Conservation (phyloP, 495 filamentous ascomycete species). For the Hypoxylon crocopeplum region DNA sequence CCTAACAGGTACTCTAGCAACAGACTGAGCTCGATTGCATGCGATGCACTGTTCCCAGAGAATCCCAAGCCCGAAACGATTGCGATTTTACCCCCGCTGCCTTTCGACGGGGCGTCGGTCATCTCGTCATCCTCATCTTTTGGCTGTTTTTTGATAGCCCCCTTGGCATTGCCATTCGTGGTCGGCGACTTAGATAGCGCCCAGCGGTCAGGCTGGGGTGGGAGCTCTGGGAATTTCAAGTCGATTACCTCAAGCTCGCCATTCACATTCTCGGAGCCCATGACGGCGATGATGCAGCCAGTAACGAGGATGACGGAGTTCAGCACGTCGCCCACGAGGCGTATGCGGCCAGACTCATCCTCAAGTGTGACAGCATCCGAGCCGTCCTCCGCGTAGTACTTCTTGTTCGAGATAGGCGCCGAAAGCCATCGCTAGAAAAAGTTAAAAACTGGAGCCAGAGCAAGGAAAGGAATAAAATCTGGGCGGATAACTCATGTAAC, state of each 20-base stretch:
- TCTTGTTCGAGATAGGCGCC: conserved; percentile 78
- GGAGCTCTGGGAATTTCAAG: conserved; percentile 82
- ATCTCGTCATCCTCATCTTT: conserved; percentile 53
- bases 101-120: conserved; percentile 46
- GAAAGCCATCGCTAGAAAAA: conserved; percentile 76
- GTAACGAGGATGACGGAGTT: conserved; percentile 77
- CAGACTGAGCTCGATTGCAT: conserved; percentile 75
- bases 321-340: conserved; percentile 73
- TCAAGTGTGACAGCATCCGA: conserved; percentile 82
- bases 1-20: conserved; percentile 88
- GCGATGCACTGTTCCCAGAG: conserved; percentile 70
- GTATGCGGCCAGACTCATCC: conserved; percentile 93
- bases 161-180: conserved; percentile 25
- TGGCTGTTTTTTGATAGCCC: conserved; percentile 31
- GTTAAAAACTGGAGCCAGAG: not conserved
- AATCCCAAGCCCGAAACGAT: conserved; percentile 89
- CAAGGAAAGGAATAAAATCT: not conserved
- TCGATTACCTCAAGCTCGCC: conserved; percentile 94
- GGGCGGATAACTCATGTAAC: conserved; percentile 30
- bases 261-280: conserved; percentile 91
- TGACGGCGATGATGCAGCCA: conserved; percentile 85
- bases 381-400: conserved; percentile 70
- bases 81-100: conserved; percentile 70
- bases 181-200: conserved; percentile 50
- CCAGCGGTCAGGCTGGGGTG: conserved; percentile 83